These are phyloP conservation scores for Secale cereale DNA, from an alignment of 176 grass and related monocot species.

Conservation along the genomic window DNA sequence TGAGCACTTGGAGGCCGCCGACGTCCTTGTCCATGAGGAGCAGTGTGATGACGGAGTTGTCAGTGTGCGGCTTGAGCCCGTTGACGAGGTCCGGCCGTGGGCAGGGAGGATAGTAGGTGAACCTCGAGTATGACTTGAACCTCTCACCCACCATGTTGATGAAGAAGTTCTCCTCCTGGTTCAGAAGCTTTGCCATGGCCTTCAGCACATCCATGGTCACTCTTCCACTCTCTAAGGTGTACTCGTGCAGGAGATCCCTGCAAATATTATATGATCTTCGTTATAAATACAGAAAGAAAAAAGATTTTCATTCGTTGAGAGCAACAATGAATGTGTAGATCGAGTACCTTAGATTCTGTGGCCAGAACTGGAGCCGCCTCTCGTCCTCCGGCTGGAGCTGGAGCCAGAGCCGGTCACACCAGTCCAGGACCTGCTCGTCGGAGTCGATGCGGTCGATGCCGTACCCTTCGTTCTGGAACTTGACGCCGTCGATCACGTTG, in stretches of 20 bases:
- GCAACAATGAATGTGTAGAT: too few species aligned
- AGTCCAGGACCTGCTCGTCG: slow-evolving; percentile 50
- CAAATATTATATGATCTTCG: too few species aligned
- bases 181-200: slow-evolving; percentile 31
- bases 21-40: slow-evolving; percentile 52
- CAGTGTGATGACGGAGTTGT: slow-evolving; percentile 45
- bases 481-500: slow-evolving; percentile 31
- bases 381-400: slow-evolving; percentile 31
- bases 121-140: background rate
- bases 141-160: slow-evolving; percentile 27
- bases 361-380: slow-evolving; percentile 41
- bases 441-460: slow-evolving; percentile 47
- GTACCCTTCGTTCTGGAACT: slow-evolving; percentile 54
- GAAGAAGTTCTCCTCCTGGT: slow-evolving; percentile 35
- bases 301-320: too few species aligned
- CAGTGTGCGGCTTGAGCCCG: slow-evolving; percentile 66
- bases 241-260: slow-evolving; percentile 40
- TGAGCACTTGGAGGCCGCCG: slow-evolving; percentile 45
- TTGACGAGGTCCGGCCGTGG: slow-evolving; percentile 49
- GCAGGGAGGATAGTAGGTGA: slow-evolving; percentile 59
- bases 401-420: slow-evolving; percentile 54
- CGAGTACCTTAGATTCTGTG: background rate
- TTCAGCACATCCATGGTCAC: slow-evolving; percentile 20
- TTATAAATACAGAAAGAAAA: too few species aligned
- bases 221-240: slow-evolving; percentile 6